A percentile compares a stretch with the other conserved stretches of the same genome.
Evolutionary conservation across 495 filamentous ascomycete genomes (phyloP).

Genomic region (Penicillium tannophilum): DNA sequence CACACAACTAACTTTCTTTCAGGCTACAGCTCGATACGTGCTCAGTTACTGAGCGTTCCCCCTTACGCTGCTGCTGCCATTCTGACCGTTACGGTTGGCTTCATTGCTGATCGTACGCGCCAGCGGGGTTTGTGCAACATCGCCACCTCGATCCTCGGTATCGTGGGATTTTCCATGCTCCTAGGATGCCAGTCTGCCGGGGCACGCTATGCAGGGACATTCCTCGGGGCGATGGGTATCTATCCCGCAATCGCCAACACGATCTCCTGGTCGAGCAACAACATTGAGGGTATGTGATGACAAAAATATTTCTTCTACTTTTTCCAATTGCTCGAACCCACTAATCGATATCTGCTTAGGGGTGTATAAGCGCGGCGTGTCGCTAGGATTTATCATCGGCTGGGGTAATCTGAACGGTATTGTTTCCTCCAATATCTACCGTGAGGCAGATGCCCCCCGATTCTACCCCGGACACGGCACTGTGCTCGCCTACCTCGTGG

Average conservation of each 20-base stretch:
- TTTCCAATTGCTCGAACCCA: background rate
- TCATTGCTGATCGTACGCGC: constrained; percentile 74
- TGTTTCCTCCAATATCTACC: constrained; percentile 76
- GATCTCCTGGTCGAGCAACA: constrained; percentile 87
- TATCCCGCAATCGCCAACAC: constrained; percentile 93
- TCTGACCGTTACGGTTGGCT: constrained; percentile 76
- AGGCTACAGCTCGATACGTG: constrained; percentile 69
- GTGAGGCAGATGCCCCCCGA: constrained; percentile 51
- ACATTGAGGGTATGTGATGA: constrained; percentile 63
- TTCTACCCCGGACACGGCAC: constrained; percentile 61
- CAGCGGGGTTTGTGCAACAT: constrained; percentile 87
- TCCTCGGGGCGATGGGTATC: constrained; percentile 85
- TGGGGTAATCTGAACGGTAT: constrained; percentile 95
- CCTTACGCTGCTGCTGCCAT: constrained; percentile 84
- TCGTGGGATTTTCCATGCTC: constrained; percentile 80
- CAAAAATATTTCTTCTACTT: background rate
- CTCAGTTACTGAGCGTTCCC: constrained; percentile 84
- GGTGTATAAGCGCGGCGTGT: constrained; percentile 88
- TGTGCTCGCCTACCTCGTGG: constrained; percentile 60
- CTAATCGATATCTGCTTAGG: constrained; percentile 35
- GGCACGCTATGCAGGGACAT: constrained; percentile 80
- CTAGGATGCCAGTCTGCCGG: constrained; percentile 58
- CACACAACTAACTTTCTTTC: constrained; percentile 1
- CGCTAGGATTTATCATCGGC: constrained; percentile 83
- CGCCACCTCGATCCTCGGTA: constrained; percentile 64